Conservation (phyloP, 2,329 filamentous ascomycete genomes). For the Thielaviopsis populi region DNA sequence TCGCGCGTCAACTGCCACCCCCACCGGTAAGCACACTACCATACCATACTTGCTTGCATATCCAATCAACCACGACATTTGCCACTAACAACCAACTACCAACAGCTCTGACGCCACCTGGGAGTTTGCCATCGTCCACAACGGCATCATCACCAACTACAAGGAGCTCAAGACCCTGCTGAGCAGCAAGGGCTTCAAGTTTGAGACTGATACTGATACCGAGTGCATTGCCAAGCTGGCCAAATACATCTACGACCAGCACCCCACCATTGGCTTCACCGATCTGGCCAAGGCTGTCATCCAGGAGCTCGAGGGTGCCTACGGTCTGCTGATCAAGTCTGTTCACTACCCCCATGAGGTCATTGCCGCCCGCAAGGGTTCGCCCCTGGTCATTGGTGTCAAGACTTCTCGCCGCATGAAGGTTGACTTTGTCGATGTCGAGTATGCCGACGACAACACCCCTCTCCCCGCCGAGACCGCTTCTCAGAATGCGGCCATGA, state of each 20-base stretch:
- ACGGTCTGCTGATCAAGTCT: constrained; percentile 93
- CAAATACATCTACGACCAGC: constrained; percentile 94
- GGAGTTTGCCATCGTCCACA: constrained; percentile 97
- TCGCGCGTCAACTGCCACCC: constrained; percentile 96
- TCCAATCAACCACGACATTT: neutral
- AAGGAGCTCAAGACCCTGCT: constrained; percentile 96
- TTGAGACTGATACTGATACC: constrained; percentile 98
- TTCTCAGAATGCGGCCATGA: constrained; percentile 89
- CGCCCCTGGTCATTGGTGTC: constrained; percentile 86
- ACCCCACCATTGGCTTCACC: constrained; percentile 89
- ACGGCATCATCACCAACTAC: constrained; percentile 99
- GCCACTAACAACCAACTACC: constrained; percentile 4
- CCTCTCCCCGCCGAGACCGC: constrained; percentile 84
- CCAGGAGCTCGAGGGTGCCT: constrained; percentile 94
- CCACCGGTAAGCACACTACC: constrained; percentile 55
- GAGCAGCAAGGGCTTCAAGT: constrained; percentile 87
- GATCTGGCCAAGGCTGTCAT: constrained; percentile 95
- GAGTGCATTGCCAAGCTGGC: constrained; percentile 98
- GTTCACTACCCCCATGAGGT: constrained; percentile 97
- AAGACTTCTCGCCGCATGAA: constrained; percentile 98
- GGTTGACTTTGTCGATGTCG: constrained; percentile 98
- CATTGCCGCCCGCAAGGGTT: constrained; percentile 95
- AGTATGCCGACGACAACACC: constrained; percentile 76
- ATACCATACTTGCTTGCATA: neutral
- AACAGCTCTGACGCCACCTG: constrained; percentile 76